Percentiles rank a stretch among this genome's conserved stretches.
These are phyloP conservation scores for Orbilia oligospora DNA, from an alignment of 2,329 filamentous ascomycete genomes.

Conservation along the genomic window DNA sequence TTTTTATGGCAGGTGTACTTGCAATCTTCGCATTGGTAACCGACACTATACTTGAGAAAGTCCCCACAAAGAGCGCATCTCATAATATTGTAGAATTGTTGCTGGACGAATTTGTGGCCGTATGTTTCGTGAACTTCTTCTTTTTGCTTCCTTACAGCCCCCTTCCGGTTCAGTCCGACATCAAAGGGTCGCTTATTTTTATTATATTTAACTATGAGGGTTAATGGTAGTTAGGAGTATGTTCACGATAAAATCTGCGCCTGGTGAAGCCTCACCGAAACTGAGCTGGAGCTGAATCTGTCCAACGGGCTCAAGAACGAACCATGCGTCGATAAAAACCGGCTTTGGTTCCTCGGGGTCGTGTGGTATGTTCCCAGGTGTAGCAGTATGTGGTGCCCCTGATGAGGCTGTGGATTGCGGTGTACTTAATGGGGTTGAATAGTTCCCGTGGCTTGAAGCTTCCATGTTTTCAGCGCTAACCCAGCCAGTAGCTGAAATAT, in stretches of 20 bases:
- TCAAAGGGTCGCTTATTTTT: conserved; percentile 87
- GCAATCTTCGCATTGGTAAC: conserved; percentile 99
- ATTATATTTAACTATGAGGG: conserved; percentile 79
- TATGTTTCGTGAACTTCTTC: conserved; percentile 99
- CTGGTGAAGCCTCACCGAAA: conserved; percentile 73
- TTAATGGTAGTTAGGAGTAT: conserved; percentile 61
- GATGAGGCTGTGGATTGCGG: conserved; percentile 68
- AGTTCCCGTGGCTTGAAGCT: conserved; percentile 37
- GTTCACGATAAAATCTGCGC: not conserved
- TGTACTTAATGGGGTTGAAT: conserved; percentile 67
- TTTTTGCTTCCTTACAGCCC: conserved; percentile 96
- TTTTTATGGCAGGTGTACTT: conserved; percentile 99
- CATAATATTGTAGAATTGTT: conserved; percentile 99
- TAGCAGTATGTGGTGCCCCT: conserved; percentile 63
- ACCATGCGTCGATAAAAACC: conserved; percentile 83
- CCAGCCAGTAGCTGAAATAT: conserved; percentile 95
- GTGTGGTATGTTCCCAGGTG: conserved; percentile 68
- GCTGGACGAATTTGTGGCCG: conserved; percentile 97
- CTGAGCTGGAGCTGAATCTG: conserved; percentile 91
- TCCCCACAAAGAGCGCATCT: conserved; percentile 97
- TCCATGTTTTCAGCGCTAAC: conserved; percentile 97
- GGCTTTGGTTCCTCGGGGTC: conserved; percentile 51
- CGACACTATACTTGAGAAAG: conserved; percentile 97
- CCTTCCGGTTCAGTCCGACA: conserved; percentile 91
- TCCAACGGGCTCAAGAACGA: conserved; percentile 93